These are phyloP conservation scores for Pezicula rhizophila DNA, from an alignment of 2,329 filamentous ascomycete genomes.

Conservation along the genomic window DNA sequence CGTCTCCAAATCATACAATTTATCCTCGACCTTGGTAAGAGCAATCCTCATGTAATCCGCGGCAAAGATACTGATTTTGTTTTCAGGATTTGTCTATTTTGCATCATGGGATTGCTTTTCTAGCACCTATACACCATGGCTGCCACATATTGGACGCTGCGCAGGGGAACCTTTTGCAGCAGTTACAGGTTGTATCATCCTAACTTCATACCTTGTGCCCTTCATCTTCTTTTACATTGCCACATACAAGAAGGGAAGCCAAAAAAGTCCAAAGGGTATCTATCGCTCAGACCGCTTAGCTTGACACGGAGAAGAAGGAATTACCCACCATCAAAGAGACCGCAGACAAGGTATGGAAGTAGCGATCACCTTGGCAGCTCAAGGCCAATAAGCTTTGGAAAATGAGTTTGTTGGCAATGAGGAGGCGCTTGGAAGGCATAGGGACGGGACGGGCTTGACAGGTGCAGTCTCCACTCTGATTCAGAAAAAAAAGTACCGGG, in stretches of 20 bases:
- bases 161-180: conserved; percentile 22
- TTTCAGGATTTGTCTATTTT: conserved; percentile 22
- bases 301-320: conserved; percentile 10
- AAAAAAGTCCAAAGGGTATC: conserved; percentile 36
- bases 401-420: conserved; percentile 16
- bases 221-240: conserved; percentile 24
- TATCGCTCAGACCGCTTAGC: conserved; percentile 17
- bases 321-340: conserved; percentile 11
- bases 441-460: conserved; percentile 29
- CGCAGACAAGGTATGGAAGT: conserved; percentile 16
- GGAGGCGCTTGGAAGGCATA: conserved; percentile 30
- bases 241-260: conserved; percentile 19
- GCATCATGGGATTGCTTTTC: conserved; percentile 21
- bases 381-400: conserved; percentile 19
- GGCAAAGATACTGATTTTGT: not conserved
- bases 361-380: conserved; percentile 9
- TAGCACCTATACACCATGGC: conserved; percentile 14
- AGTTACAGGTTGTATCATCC: conserved; percentile 16
- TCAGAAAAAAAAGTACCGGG: too few relatives aligned
- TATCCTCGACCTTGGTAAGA: conserved; percentile 20
- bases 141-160: conserved; percentile 20
- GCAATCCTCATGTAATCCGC: not conserved
- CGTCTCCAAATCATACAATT: conserved; percentile 24
- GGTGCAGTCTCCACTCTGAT: conserved; percentile 29
- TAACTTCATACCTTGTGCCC: conserved; percentile 22